Base-by-base conservation (phyloP, 192 early-diverging fungal genomes). In the Phycomyces blakesleeanus region DNA sequence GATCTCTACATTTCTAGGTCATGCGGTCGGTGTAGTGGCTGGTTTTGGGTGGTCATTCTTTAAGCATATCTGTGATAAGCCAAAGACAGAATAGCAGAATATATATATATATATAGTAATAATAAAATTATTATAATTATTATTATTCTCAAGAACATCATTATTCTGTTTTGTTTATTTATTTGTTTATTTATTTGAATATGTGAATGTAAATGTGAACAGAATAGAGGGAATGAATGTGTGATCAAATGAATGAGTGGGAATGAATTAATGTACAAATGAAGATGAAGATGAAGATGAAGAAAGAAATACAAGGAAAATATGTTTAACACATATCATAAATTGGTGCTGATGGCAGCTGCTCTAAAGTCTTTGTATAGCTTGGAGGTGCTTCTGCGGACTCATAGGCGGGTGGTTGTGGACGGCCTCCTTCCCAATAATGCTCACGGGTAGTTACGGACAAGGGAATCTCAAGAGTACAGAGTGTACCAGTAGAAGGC, bases 1-100 rank as follows among this genome's bases (percentile, higher is more conserved):
- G 3, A 66, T 80, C 9, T 72, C 74, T 0, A 69, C 78, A 16
- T 80, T 73, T 37, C 37, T 77, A 20, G 76, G 76, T 21, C 76
- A 80, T 52, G 64, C 64, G 39, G 68, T 80, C 18, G 78, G 78
- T n/a, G 58, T 72, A 14, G 18, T 64, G 50, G 57, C 63, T 1
- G 69, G 62, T 15, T 61, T 68, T 47, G 59, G 53, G 2, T 68
- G 67, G 67, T 47, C 40, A 9, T 57, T 42, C 9, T n/a, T 68
- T 16, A 68, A 68, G 22, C 21, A 50, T 9, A 25, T 68, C 24
- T 68, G 56, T 47, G 51, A 51, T 38, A 68, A 68, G 47, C 61
- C 55, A 37, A 68, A 68, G 59, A 61, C 51, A 18, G 67, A 68
- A 52, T 68, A 62, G 49, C 49, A n/a, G n/a, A 9, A 51, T 22